Evolutionary conservation across 495 filamentous ascomycete species (phyloP).

Genomic region (Aspergillus mulundensis): DNA sequence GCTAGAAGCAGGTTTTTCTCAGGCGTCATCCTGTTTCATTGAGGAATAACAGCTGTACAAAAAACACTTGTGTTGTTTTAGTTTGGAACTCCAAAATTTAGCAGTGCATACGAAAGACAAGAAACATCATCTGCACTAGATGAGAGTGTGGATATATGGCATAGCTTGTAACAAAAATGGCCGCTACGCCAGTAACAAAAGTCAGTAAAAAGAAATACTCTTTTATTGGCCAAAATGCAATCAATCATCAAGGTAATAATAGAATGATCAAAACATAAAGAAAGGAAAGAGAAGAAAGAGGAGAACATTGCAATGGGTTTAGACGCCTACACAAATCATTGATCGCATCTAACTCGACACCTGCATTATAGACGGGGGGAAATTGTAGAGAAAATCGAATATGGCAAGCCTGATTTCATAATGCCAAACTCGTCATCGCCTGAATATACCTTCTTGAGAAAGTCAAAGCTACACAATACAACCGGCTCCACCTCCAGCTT

Average conservation of each 20-base stretch:
- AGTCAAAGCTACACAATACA: slow-evolving; percentile 17
- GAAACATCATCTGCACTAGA: too few relatives aligned
- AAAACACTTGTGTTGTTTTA: too few relatives aligned
- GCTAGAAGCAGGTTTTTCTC: too few relatives aligned
- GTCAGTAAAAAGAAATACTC: not conserved
- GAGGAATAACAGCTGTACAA: too few relatives aligned
- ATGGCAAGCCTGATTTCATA: slow-evolving; percentile 19
- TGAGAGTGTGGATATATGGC: not conserved
- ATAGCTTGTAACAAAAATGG: not conserved
- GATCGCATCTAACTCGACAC: slow-evolving; percentile 24
- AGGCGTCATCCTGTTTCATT: too few relatives aligned
- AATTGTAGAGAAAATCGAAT: slow-evolving; percentile 9
- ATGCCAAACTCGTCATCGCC: slow-evolving; percentile 18
- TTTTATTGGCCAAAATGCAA: slow-evolving; percentile 8
- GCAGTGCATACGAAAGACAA: too few relatives aligned
- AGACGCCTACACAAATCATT: slow-evolving; percentile 20
- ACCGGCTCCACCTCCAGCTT: slow-evolving; percentile 28
- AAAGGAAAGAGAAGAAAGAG: slow-evolving; percentile 1
- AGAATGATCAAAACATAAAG: not conserved
- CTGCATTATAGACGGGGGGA: slow-evolving; percentile 19
- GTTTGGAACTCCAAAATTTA: too few relatives aligned
- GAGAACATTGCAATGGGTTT: slow-evolving; percentile 11
- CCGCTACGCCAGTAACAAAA: not conserved
- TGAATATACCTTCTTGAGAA: slow-evolving; percentile 4
- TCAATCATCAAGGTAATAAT: slow-evolving; percentile 6